Evolutionary conservation across 2,329 filamentous ascomycete genomes (phyloP), one percentile per base, ranked within the genome.

Genomic region (Sporothrix brasiliensis): DNA sequence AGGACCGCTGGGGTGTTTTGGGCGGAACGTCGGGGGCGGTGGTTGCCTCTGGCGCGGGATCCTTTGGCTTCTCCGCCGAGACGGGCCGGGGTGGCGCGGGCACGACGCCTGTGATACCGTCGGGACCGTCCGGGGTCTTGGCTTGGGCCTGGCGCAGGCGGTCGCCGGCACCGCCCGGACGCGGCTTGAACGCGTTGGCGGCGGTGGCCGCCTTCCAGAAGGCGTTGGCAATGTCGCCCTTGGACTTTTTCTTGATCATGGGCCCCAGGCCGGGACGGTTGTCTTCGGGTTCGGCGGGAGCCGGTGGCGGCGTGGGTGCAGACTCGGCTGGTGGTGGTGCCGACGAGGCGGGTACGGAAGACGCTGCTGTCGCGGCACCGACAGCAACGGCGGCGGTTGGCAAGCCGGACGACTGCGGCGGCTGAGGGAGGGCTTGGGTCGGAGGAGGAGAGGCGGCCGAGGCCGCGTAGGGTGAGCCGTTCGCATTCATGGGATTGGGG

Each of bases 21-120:
- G 77, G 75, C 19, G 75, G 77, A 54, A 80, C 79, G 0, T 78
- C 75, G 6, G 54, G 21, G 1, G 24, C 54, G 60, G 41, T 19
- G 21, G 63, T 16, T 19, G 30, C 39, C 6, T n/a, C 34, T 0
- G 77, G 76, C 10, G 80, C 80, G 1, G 70, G 68, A 34, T 77
- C 72, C 75, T 77, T 79, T 7, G 77, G 73, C 69, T 82, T 80
- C 11, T 82, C 79, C 2, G 75, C 75, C 2, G 81, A 80, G 10
- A 77, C 74, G 0, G 84, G 82, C 41, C 84, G 82, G 16, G 83
- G 86, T 2, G 94, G 93, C 3, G 93, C 92, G 30, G 92, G 92
- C 27, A 97, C 91, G 50, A 97, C 94, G 52, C 90, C 88, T 14
- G 91, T 97, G 74, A 97, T 97, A 2, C 94, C 94, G 81, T 97